phyloP scores from a whole-genome alignment of 768 basidiomycete species.

The Mycena crocata region DNA sequence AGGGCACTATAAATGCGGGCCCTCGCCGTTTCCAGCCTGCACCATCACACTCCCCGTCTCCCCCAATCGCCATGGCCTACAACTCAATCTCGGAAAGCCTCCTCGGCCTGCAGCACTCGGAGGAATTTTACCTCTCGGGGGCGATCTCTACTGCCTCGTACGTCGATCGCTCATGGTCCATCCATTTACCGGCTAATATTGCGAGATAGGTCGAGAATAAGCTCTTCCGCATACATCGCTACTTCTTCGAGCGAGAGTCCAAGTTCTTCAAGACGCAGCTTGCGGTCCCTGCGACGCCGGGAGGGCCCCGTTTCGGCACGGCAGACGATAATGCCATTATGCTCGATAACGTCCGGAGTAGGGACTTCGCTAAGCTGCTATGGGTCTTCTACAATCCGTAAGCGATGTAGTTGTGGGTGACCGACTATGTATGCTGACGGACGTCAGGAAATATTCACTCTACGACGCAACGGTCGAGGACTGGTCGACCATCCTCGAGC shows the following conservation, averaged over 20 bases:
- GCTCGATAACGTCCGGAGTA: constrained; percentile 51
- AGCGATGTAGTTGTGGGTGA: constrained; percentile 33
- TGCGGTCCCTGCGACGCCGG: constrained; percentile 44
- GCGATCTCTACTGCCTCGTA: constrained; percentile 56
- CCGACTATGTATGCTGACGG: neutral
- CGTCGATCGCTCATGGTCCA: constrained; percentile 20
- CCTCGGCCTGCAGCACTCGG: constrained; percentile 38
- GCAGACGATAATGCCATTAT: constrained; percentile 58
- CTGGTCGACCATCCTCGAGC: constrained; percentile 70
- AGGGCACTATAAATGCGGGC: constrained; percentile 28
- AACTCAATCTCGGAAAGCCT: constrained; percentile 29
- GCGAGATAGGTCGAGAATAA: constrained; percentile 58
- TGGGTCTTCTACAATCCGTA: constrained; percentile 71
- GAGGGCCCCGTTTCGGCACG: constrained; percentile 45
- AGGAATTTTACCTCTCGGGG: constrained; percentile 55
- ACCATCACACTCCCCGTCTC: too few relatives aligned
- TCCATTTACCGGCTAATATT: constrained; percentile 5
- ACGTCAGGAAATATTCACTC: constrained; percentile 63
- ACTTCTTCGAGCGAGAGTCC: constrained; percentile 66
- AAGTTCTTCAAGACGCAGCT: constrained; percentile 54
- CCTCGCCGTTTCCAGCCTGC: constrained; percentile 35
- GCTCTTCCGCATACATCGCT: constrained; percentile 63
- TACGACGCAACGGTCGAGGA: constrained; percentile 61
- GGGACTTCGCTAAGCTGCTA: constrained; percentile 58
- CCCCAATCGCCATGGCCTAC: constrained; percentile 19